Conservation (phyloP, 495 filamentous ascomycete genomes). For the Hyaloscypha hepaticicola region DNA sequence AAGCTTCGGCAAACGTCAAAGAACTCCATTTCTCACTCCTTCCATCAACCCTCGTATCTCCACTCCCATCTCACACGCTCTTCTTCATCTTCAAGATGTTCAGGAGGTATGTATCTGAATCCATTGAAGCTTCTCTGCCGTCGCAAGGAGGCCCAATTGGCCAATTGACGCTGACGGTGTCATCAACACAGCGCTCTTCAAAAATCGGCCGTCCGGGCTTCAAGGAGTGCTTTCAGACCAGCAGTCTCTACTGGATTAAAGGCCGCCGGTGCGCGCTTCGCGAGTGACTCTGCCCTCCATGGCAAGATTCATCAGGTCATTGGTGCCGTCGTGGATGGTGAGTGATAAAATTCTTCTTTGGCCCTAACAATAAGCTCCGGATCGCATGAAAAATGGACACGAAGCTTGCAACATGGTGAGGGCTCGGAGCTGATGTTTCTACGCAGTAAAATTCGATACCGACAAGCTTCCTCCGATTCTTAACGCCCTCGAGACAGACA, state of each 20-base stretch:
- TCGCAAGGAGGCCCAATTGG: conserved; percentile 39
- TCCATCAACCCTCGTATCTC: conserved; percentile 33
- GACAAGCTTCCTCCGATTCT: conserved; percentile 95
- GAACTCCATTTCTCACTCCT: conserved; percentile 5
- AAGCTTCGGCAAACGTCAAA: conserved; percentile 2
- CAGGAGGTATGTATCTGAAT: conserved; percentile 68
- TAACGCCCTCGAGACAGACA: conserved; percentile 89
- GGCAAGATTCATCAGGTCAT: conserved; percentile 85
- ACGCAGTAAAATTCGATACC: conserved; percentile 82
- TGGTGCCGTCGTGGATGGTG: conserved; percentile 76
- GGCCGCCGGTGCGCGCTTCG: conserved; percentile 66
- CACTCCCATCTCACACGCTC: conserved; percentile 37
- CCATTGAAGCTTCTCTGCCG: conserved; percentile 19
- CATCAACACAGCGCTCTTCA: conserved; percentile 64
- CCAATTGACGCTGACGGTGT: conserved; percentile 47
- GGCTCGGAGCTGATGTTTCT: conserved; percentile 20
- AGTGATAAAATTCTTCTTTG: conserved; percentile 39
- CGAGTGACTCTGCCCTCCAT: conserved; percentile 62
- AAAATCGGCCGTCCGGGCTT: conserved; percentile 68
- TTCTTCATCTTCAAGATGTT: conserved; percentile 66
- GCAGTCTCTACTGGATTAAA: conserved; percentile 58
- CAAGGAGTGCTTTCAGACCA: conserved; percentile 68
- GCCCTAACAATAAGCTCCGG: conserved; percentile 23
- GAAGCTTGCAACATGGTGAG: conserved; percentile 10
- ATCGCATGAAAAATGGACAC: conserved; percentile 17